Conservation (phyloP, 768 basidiomycete species). For the Phlebiopsis flavidoalba region DNA sequence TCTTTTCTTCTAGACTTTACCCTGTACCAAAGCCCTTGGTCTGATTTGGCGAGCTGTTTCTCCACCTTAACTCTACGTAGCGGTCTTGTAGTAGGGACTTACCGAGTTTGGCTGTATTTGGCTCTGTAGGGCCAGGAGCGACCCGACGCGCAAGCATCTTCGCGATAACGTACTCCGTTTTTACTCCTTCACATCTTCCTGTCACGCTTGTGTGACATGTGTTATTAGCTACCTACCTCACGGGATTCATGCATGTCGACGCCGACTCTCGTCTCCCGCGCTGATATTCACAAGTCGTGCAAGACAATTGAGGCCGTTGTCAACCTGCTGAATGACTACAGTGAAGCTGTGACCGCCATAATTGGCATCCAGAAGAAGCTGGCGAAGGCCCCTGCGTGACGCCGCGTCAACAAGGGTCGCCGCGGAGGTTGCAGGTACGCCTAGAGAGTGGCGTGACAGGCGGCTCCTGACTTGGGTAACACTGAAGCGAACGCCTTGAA, state of each 20-base stretch:
- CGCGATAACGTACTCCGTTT: not conserved
- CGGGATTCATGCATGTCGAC: constrained; percentile 11
- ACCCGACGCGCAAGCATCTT: not conserved
- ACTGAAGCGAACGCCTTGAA: constrained; percentile 62
- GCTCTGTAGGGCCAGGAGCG: constrained; percentile 3
- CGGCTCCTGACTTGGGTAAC: not conserved
- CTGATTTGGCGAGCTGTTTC: not conserved
- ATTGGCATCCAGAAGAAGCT: constrained; percentile 71
- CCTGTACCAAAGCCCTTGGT: not conserved
- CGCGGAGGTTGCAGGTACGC: constrained; percentile 57
- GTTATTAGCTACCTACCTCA: not conserved
- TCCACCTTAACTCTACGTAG: not conserved
- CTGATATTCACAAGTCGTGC: constrained; percentile 78
- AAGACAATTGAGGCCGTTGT: constrained; percentile 68
- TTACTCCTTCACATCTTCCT: not conserved
- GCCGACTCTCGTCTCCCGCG: constrained; percentile 47
- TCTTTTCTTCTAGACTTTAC: not conserved
- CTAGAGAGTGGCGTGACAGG: not conserved
- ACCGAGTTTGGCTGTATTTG: constrained; percentile 10
- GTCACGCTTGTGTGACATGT: too few species aligned
- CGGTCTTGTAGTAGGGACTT: not conserved
- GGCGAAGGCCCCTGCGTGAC: constrained; percentile 63
- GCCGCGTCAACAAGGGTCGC: constrained; percentile 57
- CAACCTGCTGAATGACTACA: constrained; percentile 66
- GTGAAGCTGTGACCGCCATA: constrained; percentile 59